Conservation (phyloP, 2,329 filamentous ascomycete species). For the Capronia americana region DNA sequence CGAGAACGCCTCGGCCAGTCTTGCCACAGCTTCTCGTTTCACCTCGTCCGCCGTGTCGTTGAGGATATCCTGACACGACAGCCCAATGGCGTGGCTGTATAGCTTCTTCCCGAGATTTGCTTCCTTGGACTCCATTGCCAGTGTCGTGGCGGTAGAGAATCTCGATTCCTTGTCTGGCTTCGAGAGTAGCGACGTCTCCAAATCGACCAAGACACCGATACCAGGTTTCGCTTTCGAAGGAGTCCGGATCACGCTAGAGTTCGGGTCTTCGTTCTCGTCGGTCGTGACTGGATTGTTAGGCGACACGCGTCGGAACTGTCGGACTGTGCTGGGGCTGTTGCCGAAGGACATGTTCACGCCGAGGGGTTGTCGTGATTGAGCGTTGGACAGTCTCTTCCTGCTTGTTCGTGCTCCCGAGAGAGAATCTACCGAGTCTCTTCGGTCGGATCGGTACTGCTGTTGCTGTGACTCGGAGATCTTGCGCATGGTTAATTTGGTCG, state of each 20-base stretch:
- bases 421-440: slow-evolving; percentile 41
- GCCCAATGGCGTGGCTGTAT: slow-evolving; percentile 81
- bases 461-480: slow-evolving; percentile 25
- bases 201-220: slow-evolving; percentile 19
- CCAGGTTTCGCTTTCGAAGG: slow-evolving; percentile 33
- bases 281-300: slow-evolving; percentile 55
- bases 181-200: slow-evolving; percentile 25
- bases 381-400: slow-evolving; percentile 54
- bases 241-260: slow-evolving; percentile 33
- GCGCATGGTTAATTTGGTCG: slow-evolving; percentile 33
- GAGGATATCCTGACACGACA: slow-evolving; percentile 81
- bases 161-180: slow-evolving; percentile 24
- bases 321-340: slow-evolving; percentile 88
- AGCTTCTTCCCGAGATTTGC: slow-evolving; percentile 79
- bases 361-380: slow-evolving; percentile 73
- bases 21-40: slow-evolving; percentile 85
- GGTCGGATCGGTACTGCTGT: slow-evolving; percentile 14
- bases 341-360: slow-evolving; percentile 92
- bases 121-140: slow-evolving; percentile 68
- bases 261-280: slow-evolving; percentile 32
- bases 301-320: slow-evolving; percentile 91
- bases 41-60: slow-evolving; percentile 73
- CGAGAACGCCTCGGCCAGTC: slow-evolving; percentile 83
- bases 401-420: slow-evolving; percentile 49
- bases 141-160: slow-evolving; percentile 33